Base-by-base conservation (phyloP, 805 yeast genomes). In the Clavispora asparagi region DNA sequence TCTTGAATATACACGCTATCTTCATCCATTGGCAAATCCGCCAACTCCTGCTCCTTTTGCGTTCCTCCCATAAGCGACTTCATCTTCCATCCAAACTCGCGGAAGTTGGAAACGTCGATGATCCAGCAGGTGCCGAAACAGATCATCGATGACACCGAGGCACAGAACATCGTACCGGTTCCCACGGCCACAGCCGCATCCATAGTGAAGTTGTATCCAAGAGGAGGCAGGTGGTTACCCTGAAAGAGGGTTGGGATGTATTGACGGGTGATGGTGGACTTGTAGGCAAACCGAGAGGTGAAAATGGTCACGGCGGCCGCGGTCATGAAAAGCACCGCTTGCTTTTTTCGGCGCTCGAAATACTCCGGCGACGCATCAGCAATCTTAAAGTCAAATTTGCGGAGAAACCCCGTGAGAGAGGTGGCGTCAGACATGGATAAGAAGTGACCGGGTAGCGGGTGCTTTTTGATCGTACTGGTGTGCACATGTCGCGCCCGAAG, bases 181-280 rank as follows among this genome's bases (percentile, higher is more conserved):
- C 84, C 80, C 3, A 91, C 88, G 0, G 97, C 97, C 36, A 82
- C 81, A 30, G 88, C 79, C 1, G 96, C 96, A 62, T 90, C 96
- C 45, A 81, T 78, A 50, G 87, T 81, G 60, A 87, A 82, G 28
- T 86, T 83, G 58, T 83, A 85, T 36, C 72, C 59, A n/a, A 81
- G 73, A 6, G 96, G 96, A 2, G 95, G 95, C 47, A 80, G 77
- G 57, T 89, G 92, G 64, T 90, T 90, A 11, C 91, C 88, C 56
- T 87, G 90, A 65, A 87, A 91, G 56, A 82, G 73, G 38, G 76
- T 76, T 7, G 97, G 97, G 6, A 81, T 69, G 64, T 79, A 89
- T 64, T 85, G 82, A 55, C 96, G 74, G 23, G 83, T 68, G 33
- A 81, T 70, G 4, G 92, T 83, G 16, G 94, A 85, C 58, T 86